Percentiles rank a stretch among this genome's conserved stretches.
Conservation (phyloP, 257 asterid species). For the Gentiana dahurica region DNA sequence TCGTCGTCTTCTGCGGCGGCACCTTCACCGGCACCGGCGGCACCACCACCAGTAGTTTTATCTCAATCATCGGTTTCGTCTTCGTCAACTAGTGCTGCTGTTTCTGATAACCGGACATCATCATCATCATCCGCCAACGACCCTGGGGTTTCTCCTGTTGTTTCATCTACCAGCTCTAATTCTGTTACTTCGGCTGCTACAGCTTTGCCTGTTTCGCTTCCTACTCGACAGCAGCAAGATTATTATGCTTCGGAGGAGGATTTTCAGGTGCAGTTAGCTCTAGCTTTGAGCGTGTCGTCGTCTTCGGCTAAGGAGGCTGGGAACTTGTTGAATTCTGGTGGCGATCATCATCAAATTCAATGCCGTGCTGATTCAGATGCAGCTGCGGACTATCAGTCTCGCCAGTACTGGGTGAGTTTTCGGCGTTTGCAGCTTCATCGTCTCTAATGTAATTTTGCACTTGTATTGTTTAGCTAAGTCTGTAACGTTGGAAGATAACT, state of each 20-base stretch:
- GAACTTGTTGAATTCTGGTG: slow-evolving; percentile 22
- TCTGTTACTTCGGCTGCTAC: slow-evolving; percentile 13
- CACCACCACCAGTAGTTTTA: too few relatives aligned
- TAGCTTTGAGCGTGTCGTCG: slow-evolving; percentile 80
- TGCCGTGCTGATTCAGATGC: slow-evolving; percentile 30
- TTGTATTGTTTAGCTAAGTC: too few relatives aligned
- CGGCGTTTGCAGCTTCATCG: not conserved
- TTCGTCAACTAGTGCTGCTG: slow-evolving; percentile 26
- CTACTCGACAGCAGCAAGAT: slow-evolving; percentile 49
- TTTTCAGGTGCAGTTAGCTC: slow-evolving; percentile 84
- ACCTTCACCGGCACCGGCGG: slow-evolving; percentile 24
- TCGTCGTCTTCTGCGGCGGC: slow-evolving; percentile 10
- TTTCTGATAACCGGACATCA: slow-evolving; percentile 28
- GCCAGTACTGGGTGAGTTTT: slow-evolving; percentile 82
- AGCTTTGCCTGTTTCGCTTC: slow-evolving; percentile 7
- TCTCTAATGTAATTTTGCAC: too few relatives aligned
- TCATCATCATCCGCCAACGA: slow-evolving; percentile 2
- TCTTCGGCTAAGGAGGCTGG: slow-evolving; percentile 49
- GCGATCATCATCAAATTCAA: slow-evolving; percentile 24
- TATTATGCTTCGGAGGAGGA: slow-evolving; percentile 90
- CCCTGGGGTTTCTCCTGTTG: slow-evolving; percentile 4
- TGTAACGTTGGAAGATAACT: too few relatives aligned
- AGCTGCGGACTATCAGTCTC: slow-evolving; percentile 79
- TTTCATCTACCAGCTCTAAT: slow-evolving; percentile 12
- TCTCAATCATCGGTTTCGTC: slow-evolving; percentile 10